phyloP scores from a whole-genome alignment of 2,329 filamentous ascomycete species.

The Fusarium xylarioides region DNA sequence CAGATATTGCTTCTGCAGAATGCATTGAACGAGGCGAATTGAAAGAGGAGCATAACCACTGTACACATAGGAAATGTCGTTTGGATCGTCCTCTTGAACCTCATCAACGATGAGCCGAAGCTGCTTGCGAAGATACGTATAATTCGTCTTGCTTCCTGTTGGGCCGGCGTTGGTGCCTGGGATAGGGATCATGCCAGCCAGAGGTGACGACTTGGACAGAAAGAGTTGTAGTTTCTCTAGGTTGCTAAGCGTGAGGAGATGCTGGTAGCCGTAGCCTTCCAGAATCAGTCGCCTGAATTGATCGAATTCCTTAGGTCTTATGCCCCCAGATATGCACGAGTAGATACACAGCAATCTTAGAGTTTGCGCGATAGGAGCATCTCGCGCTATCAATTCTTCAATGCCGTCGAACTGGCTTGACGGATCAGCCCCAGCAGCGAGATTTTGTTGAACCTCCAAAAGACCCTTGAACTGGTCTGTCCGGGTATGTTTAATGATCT shows the following conservation, averaged over 20 bases:
- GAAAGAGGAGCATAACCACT: slow-evolving; percentile 95
- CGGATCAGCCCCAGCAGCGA: slow-evolving; percentile 89
- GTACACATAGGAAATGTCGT: slow-evolving; percentile 97
- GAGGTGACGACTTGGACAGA: slow-evolving; percentile 77
- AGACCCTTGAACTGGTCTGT: slow-evolving; percentile 88
- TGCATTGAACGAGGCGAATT: slow-evolving; percentile 88
- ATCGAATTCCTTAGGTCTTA: slow-evolving; percentile 89
- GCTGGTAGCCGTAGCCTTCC: slow-evolving; percentile 94
- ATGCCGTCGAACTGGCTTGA: slow-evolving; percentile 89
- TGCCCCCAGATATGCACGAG: slow-evolving; percentile 87
- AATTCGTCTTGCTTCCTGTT: slow-evolving; percentile 83
- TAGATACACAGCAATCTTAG: slow-evolving; percentile 89
- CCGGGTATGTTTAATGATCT: slow-evolving; percentile 92
- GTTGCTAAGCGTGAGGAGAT: slow-evolving; percentile 86
- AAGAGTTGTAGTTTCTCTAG: slow-evolving; percentile 92
- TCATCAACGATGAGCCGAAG: slow-evolving; percentile 93
- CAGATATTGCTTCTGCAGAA: slow-evolving; percentile 90
- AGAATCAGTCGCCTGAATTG: slow-evolving; percentile 87
- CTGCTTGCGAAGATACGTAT: slow-evolving; percentile 84
- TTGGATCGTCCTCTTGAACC: slow-evolving; percentile 92
- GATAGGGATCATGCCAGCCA: slow-evolving; percentile 84
- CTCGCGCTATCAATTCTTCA: slow-evolving; percentile 92
- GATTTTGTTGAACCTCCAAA: slow-evolving; percentile 94
- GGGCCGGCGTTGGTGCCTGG: slow-evolving; percentile 62
- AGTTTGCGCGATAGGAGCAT: slow-evolving; percentile 81